Conservation (phyloP, 1,284 basidiomycete species). For the Ustilago loliicola region DNA sequence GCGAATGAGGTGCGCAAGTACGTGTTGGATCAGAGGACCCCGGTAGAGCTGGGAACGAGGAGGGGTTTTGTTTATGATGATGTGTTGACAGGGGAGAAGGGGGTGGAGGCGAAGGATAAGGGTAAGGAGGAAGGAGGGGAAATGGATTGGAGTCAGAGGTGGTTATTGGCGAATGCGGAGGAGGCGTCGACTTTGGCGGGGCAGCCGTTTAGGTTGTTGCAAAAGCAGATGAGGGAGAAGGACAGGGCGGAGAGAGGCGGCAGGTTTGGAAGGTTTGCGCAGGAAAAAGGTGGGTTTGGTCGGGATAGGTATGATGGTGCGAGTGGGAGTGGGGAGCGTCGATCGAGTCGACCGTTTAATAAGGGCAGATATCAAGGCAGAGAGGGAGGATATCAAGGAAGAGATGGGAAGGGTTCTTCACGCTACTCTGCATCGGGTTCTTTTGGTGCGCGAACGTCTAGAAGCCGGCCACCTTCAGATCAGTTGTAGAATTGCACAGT, state of each 20-base stretch:
- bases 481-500: background rate
- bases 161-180: conserved; percentile 33
- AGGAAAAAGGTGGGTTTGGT: background rate
- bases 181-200: conserved; percentile 28
- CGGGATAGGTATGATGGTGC: background rate
- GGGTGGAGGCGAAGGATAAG: too few relatives aligned
- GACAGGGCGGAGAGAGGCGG: background rate
- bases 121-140: background rate
- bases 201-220: conserved; percentile 23
- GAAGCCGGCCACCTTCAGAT: background rate
- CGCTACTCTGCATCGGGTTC: background rate
- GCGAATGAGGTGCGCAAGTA: conserved; percentile 39
- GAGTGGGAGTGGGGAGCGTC: background rate
- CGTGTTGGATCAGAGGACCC: conserved; percentile 38
- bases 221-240: background rate
- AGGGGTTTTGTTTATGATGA: background rate
- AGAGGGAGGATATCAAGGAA: background rate
- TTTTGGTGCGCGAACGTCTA: background rate
- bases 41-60: background rate
- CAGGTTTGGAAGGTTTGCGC: background rate
- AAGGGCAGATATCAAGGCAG: too few relatives aligned
- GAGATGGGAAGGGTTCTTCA: background rate
- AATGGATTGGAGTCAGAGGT: conserved; percentile 29
- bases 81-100: background rate
- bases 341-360: background rate